Conservation (phyloP, 2,329 filamentous ascomycete genomes). For the Ceratocystis diversiconidia region DNA sequence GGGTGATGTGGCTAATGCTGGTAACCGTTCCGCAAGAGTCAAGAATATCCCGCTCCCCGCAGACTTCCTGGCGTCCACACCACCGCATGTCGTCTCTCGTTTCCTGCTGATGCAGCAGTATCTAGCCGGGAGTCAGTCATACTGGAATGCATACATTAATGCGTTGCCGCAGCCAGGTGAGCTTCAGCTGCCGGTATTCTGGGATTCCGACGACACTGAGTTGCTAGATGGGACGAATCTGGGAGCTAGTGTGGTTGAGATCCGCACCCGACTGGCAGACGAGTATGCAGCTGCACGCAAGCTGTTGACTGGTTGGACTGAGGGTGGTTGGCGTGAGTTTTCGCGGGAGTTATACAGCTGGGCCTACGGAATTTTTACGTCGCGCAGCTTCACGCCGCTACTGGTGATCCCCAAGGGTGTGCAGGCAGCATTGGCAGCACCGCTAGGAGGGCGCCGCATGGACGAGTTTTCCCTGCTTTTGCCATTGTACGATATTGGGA, state of each 20-base stretch:
- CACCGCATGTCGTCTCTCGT: constrained; percentile 46
- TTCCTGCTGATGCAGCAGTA: constrained; percentile 59
- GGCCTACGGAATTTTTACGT: constrained; percentile 51
- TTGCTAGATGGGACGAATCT: constrained; percentile 42
- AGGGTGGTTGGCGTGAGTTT: constrained; percentile 26
- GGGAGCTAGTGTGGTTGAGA: constrained; percentile 35
- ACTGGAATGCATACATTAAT: constrained; percentile 55
- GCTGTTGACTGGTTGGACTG: constrained; percentile 27
- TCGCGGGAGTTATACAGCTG: constrained; percentile 43
- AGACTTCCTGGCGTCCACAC: constrained; percentile 35
- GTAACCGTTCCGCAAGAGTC: constrained; percentile 13
- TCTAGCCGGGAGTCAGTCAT: constrained; percentile 41
- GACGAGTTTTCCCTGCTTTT: constrained; percentile 55
- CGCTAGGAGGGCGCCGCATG: constrained; percentile 21
- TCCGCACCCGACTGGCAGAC: constrained; percentile 31
- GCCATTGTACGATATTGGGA: constrained; percentile 57
- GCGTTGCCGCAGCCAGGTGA: constrained; percentile 49
- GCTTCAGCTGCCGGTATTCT: constrained; percentile 45
- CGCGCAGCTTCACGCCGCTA: constrained; percentile 48
- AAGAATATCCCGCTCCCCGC: constrained; percentile 29
- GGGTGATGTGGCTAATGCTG: background rate
- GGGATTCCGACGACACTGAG: constrained; percentile 44
- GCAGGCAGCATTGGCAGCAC: background rate
- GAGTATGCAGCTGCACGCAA: constrained; percentile 30
- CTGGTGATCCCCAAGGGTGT: constrained; percentile 32